phyloP scores from a whole-genome alignment of 306 rosid species.

The Cucumis cinereus region DNA sequence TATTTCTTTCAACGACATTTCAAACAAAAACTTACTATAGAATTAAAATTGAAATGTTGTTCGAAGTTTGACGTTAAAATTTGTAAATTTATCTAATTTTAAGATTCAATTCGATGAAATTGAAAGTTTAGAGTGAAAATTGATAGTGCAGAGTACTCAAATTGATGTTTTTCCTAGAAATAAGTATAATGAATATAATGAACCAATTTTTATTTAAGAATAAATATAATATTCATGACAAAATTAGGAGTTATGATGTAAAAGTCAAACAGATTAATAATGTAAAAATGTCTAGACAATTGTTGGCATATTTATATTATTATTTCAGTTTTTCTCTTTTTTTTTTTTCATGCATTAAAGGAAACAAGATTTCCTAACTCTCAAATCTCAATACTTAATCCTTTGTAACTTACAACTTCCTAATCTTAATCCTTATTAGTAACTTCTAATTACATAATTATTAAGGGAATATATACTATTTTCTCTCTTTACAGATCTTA shows the following conservation, averaged over 20 bases:
- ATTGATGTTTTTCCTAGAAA: too few relatives aligned
- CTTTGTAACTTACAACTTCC: not conserved
- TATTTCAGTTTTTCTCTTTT: not conserved
- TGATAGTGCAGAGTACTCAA: too few relatives aligned
- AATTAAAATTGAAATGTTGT: too few relatives aligned
- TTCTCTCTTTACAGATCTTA: not conserved
- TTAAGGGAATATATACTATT: not conserved
- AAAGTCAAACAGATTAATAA: constrained; percentile 4
- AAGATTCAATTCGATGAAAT: too few relatives aligned
- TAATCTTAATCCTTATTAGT: not conserved
- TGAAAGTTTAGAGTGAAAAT: too few relatives aligned
- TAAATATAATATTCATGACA: not conserved
- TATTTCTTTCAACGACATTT: too few relatives aligned
- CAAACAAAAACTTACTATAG: too few relatives aligned
- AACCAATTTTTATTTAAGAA: not conserved
- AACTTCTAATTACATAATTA: not conserved
- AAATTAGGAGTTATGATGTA: not conserved
- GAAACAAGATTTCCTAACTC: not conserved
- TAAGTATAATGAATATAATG: too few relatives aligned
- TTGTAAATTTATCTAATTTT: too few relatives aligned
- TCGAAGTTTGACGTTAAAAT: too few relatives aligned
- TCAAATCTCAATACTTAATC: not conserved
- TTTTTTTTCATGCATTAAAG: not conserved
- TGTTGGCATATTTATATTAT: not conserved
- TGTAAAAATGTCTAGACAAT: not conserved